Evolutionary conservation across 2,329 filamentous ascomycete genomes (phyloP), one percentile per base, ranked within the genome.

Genomic region (Fusarium torulosum): DNA sequence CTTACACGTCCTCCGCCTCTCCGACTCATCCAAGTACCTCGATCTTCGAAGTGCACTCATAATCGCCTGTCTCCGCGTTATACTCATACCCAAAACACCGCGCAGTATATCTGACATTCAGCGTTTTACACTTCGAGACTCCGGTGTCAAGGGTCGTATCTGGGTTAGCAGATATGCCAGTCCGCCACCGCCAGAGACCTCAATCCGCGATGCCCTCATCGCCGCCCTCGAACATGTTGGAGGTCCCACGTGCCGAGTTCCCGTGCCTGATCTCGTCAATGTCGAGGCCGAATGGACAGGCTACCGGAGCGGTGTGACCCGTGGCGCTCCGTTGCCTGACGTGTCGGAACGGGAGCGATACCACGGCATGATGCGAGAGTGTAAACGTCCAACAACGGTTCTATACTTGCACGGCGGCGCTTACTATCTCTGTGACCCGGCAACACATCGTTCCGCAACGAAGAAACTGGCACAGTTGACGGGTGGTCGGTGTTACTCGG

Each of bases 401-500:
- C 80, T 94, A 20, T 94, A 92, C 76, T 86, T 94, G 71, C 91
- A 94, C 76, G 91, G 91, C 63, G 92, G 92, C 53, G 91, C 89
- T 6, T 91, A 91, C 79, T 93, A 84, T 67, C 83, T 93, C 27
- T 84, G 90, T 72, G 92, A 94, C 71, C 91, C 92, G 17, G 78
- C 84, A 2, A 89, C 88, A 0, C 89, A 93, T 72, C 86, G 92
- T 4, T 75, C 81, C 0, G 78, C 84, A 1, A 84, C 83, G 19
- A 86, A 85, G 59, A 86, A 84, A 51, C 79, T 95, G 15, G 90
- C 91, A 21, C 88, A 89, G 73, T 75, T 89, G 57, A 90, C 87
- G 0, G 85, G 86, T 23, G 91, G 91, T 3, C 84, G 90, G 8
- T 88, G 88, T 38, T 91, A 92, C 78, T 89, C 86, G 29, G 88